Evolutionary conservation across 345 rosid genomes (phyloP), one percentile per base, ranked within the genome.

Genomic region (Aquilaria yunnanensis): DNA sequence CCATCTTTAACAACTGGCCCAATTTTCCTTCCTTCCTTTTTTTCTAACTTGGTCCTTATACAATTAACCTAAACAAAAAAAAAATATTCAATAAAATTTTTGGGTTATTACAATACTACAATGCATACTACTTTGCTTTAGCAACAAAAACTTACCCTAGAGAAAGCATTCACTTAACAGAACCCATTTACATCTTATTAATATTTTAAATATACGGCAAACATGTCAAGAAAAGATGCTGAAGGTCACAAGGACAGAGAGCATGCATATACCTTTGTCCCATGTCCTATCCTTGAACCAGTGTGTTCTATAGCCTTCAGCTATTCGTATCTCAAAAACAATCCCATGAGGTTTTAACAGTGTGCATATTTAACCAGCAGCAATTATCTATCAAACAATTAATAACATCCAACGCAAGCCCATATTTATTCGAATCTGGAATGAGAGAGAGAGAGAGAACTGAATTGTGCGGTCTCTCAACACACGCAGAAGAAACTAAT

Each of bases 201-300:
- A 14, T 50, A 54, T 41, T 47, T 13, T 11, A 32, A 23, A 51
- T 41, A 31, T 32, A 32, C 4, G 32, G 7, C 23, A 33, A 37
- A 1, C 54, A 34, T 37, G 55, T n/a, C 23, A 29, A 43, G 9
- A 63, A 10, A 23, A 58, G 45, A 57, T 59, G 13, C 43, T 37
- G n/a, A 16, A 53, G 31, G 2, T 9, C 33, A 48, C 54, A 57
- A 57, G 45, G 32, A 70, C 32, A 12, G 11, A 57, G 32, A 23
- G 34, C 52, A 49, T 8, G 32, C 31, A 60, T 54, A 60, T 81
- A 88, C 97, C 88, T 84, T 78, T 37, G 75, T 69, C 61, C 96
- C 90, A n/a, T n/a, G n/a, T n/a, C n/a, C n/a, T n/a, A 76, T 88
- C 92, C 58, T 47, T 67, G 14, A 90, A 85, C 92, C 94, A 91